phyloP scores from a whole-genome alignment of 305 asterid species.

The Fraxinus paxiana region DNA sequence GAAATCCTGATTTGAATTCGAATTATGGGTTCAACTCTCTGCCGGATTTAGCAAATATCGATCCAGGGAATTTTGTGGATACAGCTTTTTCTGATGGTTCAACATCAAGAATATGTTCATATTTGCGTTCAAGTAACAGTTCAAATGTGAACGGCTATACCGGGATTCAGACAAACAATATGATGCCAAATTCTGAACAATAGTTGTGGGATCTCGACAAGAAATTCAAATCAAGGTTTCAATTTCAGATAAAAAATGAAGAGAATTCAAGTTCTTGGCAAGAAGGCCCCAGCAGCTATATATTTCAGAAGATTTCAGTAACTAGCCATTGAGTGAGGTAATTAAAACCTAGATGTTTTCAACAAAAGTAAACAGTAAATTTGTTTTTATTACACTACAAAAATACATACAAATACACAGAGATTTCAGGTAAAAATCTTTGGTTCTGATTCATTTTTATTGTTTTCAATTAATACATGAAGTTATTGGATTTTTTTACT shows the following conservation, averaged over 20 bases:
- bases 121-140: constrained; percentile 33
- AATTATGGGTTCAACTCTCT: constrained; percentile 33
- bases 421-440: constrained; percentile 22
- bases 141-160: constrained; percentile 25
- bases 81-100: constrained; percentile 28
- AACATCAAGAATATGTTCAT: constrained; percentile 36
- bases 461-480: background rate
- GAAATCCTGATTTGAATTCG: constrained; percentile 15
- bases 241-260: constrained; percentile 31
- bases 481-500: background rate
- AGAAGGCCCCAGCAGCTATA: constrained; percentile 22
- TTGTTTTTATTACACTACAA: background rate
- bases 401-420: background rate
- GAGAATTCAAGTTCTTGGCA: constrained; percentile 24
- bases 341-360: constrained; percentile 30
- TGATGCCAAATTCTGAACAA: constrained; percentile 4
- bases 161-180: constrained; percentile 11
- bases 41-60: constrained; percentile 40
- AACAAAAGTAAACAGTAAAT: constrained; percentile 30
- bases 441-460: background rate
- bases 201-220: constrained; percentile 27
- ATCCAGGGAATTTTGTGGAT: constrained; percentile 31
- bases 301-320: constrained; percentile 28
- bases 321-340: constrained; percentile 27
- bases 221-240: constrained; percentile 26